Base-by-base conservation (phyloP, 305 asterid species). In the Fraxinus paxiana region DNA sequence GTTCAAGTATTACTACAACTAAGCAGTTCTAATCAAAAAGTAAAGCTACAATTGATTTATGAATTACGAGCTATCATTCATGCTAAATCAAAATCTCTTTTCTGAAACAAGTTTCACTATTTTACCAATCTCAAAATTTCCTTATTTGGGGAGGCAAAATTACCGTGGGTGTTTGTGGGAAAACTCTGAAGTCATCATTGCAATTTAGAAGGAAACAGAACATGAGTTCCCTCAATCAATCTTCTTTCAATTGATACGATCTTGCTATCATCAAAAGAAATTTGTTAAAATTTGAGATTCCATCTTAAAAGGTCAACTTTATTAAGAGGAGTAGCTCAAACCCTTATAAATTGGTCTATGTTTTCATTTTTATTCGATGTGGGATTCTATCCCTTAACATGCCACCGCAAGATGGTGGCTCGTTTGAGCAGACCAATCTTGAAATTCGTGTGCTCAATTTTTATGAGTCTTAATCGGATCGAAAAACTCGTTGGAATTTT, bases 1-100 rank as follows among this genome's bases (percentile, higher is more conserved):
- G 46, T 43, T 33, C 37, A 48, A 51, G 35, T 79, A 59, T 73
- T 56, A 61, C 13, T 54, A 59, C 8, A 84, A 69, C 72, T 13
- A 75, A 6, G 33, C 13, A 56, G 80, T 54, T 76, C 28, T 78
- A 61, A 67, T 38, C 10, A 24, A 9, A 65, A 54, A 72, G 13
- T 43, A 72, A 35, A 41, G 8, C 13, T 61, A 31, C 26, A 5
- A 34, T 17, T 17, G 65, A 54, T 54, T 22, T 28, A 46, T 65
- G 28, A 15, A 37, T 73, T 24, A 35, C 38, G 41, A 77, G 43
- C 24, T 30, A 67, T 17, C 65, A 54, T 54, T 54, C 65, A 54
- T 17, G 26, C 65, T 17, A 54, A 17, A 54, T 54, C 65, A 17
- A 54, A 17, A 54, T 54, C 10, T 0, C 26, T 54, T 51, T 54